phyloP scores from a whole-genome alignment of 495 filamentous ascomycete genomes.

The Sordaria brevicollis region DNA sequence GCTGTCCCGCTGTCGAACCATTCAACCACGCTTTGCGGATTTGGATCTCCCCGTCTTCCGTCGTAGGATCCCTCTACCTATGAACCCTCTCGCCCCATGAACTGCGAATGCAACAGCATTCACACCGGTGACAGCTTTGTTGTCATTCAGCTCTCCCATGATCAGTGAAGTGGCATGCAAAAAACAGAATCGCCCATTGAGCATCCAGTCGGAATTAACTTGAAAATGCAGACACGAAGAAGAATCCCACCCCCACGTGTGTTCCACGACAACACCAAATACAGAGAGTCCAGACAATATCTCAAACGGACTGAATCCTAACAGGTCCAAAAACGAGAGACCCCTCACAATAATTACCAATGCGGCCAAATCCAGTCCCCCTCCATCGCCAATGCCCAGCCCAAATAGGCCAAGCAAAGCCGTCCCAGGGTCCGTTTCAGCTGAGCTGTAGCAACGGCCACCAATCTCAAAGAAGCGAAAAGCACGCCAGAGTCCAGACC shows the following conservation, averaged over 20 bases:
- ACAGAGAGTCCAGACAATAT: background rate
- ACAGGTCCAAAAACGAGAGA: background rate
- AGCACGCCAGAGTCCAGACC: background rate
- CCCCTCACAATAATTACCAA: background rate
- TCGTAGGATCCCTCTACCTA: background rate
- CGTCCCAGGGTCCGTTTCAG: background rate
- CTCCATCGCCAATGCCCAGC: background rate
- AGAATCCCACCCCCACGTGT: background rate
- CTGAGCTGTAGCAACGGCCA: background rate
- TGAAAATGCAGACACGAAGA: background rate
- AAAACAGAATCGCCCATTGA: background rate
- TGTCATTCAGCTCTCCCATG: background rate
- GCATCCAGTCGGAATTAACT: background rate
- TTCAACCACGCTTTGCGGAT: background rate
- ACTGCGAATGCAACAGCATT: background rate
- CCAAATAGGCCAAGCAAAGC: background rate
- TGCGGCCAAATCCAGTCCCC: background rate
- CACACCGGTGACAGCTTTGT: background rate
- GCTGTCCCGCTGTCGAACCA: background rate
- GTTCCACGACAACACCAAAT: too few species aligned
- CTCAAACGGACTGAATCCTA: background rate
- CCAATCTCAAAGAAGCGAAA: background rate
- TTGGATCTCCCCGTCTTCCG: background rate
- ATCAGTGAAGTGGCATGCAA: background rate
- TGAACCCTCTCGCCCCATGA: background rate